Percentiles rank a stretch among this genome's conserved stretches.
Evolutionary conservation across 352 stramenopile species (phyloP).

Genomic region (Phytopythium kandeliae): DNA sequence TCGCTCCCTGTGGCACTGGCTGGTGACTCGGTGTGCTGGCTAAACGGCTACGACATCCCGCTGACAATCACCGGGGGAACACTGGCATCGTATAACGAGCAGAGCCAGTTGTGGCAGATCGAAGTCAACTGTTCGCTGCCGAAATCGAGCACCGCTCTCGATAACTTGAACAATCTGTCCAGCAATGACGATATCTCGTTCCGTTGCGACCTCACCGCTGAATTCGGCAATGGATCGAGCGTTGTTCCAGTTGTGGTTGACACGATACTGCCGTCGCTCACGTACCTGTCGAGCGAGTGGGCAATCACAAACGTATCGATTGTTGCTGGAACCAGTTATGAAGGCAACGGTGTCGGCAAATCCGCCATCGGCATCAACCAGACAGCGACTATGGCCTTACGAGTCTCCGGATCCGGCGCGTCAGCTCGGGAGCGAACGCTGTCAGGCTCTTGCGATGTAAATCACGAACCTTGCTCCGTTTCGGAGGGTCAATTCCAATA

Average conservation of each 20-base stretch:
- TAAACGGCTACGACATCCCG: slow-evolving; percentile 2
- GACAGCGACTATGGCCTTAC: slow-evolving; percentile 2
- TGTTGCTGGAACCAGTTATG: neutral
- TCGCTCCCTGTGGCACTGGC: neutral
- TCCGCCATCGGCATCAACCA: slow-evolving; percentile 7
- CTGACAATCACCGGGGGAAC: slow-evolving; percentile 1
- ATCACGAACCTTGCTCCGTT: slow-evolving; percentile 24
- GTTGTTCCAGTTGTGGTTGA: neutral
- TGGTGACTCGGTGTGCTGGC: slow-evolving; percentile 5
- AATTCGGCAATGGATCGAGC: neutral
- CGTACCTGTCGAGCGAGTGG: slow-evolving; percentile 8
- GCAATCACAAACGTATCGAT: slow-evolving; percentile 8
- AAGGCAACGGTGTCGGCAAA: too few relatives aligned
- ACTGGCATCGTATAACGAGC: slow-evolving; percentile 1
- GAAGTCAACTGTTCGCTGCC: slow-evolving; percentile 7
- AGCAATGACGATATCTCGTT: neutral
- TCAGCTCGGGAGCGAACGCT: slow-evolving; percentile 11
- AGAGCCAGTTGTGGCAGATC: slow-evolving; percentile 1
- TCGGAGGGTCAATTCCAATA: slow-evolving; percentile 25
- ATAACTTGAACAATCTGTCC: neutral
- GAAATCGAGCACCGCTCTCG: slow-evolving; percentile 2
- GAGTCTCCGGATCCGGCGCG: slow-evolving; percentile 1
- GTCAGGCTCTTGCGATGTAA: slow-evolving; percentile 24
- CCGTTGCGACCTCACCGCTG: slow-evolving; percentile 1
- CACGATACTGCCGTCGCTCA: slow-evolving; percentile 3